Evolutionary conservation across 208 protist genomes (phyloP).

Genomic region (Trichomonas gallinae): DNA sequence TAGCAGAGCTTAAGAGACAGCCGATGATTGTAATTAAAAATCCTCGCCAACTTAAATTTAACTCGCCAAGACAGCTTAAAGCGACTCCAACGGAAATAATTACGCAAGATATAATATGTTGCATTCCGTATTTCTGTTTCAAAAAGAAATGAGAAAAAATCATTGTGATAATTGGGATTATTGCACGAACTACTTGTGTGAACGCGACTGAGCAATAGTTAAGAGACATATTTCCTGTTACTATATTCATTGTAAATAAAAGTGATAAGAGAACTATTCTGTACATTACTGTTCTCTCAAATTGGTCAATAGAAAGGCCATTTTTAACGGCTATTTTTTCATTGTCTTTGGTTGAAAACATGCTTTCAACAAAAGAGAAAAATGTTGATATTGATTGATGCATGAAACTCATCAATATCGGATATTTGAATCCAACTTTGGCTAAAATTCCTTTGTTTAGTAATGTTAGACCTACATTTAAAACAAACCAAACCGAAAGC

Average conservation of each 20-base stretch:
- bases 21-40: not conserved
- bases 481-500: not conserved
- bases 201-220: conserved; percentile 8
- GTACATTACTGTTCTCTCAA: not conserved
- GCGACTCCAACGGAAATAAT: not conserved
- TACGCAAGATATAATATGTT: not conserved
- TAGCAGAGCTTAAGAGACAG: not conserved
- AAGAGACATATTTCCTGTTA: not conserved
- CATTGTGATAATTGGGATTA: conserved; percentile 9
- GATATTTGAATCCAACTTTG: not conserved
- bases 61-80: not conserved
- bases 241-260: not conserved
- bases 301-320: not conserved
- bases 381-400: not conserved
- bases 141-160: not conserved
- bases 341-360: not conserved
- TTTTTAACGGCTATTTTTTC: not conserved
- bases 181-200: not conserved
- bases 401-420: not conserved
- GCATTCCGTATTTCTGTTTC: not conserved
- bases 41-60: not conserved
- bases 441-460: not conserved
- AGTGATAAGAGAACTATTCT: not conserved
- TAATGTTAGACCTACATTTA: not conserved
- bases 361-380: not conserved